Percentiles rank a stretch among this genome's conserved stretches.
Evolutionary conservation across 768 basidiomycete species (phyloP).

Genomic region (Omphalotus guepiniiformis): DNA sequence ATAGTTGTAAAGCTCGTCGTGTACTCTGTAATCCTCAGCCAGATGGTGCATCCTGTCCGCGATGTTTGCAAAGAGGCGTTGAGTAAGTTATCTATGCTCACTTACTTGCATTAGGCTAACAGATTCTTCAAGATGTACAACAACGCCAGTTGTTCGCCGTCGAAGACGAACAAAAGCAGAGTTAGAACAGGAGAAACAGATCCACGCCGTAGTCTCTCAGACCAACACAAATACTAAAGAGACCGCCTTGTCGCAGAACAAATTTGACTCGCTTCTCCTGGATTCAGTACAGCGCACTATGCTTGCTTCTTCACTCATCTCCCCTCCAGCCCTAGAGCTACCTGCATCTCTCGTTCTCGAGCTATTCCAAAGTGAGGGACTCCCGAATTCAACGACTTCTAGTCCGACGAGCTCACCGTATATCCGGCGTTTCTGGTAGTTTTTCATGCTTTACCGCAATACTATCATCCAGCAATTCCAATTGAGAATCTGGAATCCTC

Average conservation of each 20-base stretch:
- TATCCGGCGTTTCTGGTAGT: background rate
- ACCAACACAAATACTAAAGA: no score
- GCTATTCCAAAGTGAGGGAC: constrained; percentile 6
- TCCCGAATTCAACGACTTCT: background rate
- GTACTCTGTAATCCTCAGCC: constrained; percentile 9
- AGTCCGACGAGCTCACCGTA: background rate
- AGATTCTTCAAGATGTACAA: constrained; percentile 9
- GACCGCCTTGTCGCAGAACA: background rate
- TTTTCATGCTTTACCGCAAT: background rate
- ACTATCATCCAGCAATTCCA: constrained; percentile 5
- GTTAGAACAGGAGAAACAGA: background rate
- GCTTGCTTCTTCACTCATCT: background rate
- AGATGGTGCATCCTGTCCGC: constrained; percentile 8
- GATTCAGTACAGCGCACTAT: background rate
- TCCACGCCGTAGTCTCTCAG: background rate
- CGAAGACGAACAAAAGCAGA: background rate
- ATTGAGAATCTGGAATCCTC: background rate
- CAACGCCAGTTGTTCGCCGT: constrained; percentile 4
- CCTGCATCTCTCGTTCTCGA: constrained; percentile 3
- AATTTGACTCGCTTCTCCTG: background rate
- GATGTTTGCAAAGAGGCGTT: constrained; percentile 11
- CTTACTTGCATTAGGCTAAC: background rate
- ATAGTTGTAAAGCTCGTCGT: constrained; percentile 9
- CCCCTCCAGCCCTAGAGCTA: background rate
- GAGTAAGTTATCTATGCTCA: background rate